A percentile compares a stretch with the other conserved stretches of the same genome.
Conservation (phyloP, 805 yeast genomes). For the Wickerhamiella kazuoi region DNA sequence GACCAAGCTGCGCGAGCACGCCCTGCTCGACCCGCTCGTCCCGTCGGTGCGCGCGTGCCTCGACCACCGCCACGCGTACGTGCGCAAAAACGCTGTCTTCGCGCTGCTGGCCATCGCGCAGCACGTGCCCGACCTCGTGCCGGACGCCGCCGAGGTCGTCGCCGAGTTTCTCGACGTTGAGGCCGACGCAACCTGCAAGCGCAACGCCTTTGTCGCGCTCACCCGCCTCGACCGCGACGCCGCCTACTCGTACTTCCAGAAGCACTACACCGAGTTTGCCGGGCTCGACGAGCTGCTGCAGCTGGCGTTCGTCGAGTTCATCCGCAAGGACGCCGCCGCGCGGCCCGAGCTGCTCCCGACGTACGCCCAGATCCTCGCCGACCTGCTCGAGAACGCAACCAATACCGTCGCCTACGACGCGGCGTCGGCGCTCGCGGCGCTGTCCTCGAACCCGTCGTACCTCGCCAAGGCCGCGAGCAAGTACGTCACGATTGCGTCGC, state of each 20-base stretch:
- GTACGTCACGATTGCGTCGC: slow-evolving; percentile 72
- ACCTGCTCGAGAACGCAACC: slow-evolving; percentile 35
- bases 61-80: slow-evolving; percentile 95
- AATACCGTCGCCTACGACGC: slow-evolving; percentile 70
- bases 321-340: slow-evolving; percentile 57
- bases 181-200: slow-evolving; percentile 80
- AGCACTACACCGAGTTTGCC: slow-evolving; percentile 40
- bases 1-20: slow-evolving; percentile 80
- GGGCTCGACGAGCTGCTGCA: slow-evolving; percentile 69
- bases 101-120: slow-evolving; percentile 70
- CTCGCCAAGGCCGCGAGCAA: slow-evolving; percentile 67
- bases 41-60: slow-evolving; percentile 82
- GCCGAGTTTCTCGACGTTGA: slow-evolving; percentile 58
- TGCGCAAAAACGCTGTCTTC: slow-evolving; percentile 89
- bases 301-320: slow-evolving; percentile 77
- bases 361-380: slow-evolving; percentile 56
- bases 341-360: slow-evolving; percentile 49
- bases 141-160: slow-evolving; percentile 86
- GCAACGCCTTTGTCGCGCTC: slow-evolving; percentile 85
- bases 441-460: slow-evolving; percentile 41
- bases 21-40: slow-evolving; percentile 83
- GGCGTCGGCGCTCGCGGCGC: slow-evolving; percentile 54
- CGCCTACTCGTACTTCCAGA: slow-evolving; percentile 68
- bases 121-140: slow-evolving; percentile 51
- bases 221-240: slow-evolving; percentile 68